Base-by-base conservation (phyloP, 192 early-diverging fungal species). In the Pilobolus umbonatus region DNA sequence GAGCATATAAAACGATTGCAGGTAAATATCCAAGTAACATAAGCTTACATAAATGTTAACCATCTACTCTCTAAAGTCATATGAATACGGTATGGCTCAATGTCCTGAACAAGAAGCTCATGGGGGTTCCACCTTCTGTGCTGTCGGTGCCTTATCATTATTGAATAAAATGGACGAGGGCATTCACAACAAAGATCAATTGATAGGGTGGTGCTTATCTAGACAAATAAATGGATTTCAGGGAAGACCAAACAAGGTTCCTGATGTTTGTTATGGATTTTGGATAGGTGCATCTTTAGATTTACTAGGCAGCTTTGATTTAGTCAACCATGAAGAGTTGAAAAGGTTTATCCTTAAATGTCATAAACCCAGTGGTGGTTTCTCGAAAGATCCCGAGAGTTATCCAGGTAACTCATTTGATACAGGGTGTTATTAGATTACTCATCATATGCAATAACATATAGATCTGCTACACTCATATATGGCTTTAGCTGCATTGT, bases 201-300 rank as follows among this genome's bases (percentile, higher is more conserved):
- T 77, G 30, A 68, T 86, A 29, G 61, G 69, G 31, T 98, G 98
- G 98, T 77, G 89, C 32, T 47, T 98, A 45, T 65, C 69, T 19
- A 75, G 89, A n/a, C 94, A 95, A 63, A 61, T 64, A 34, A 75
- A 67, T 24, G 98, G 98, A 5, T 99, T 95, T 74, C 88, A 94
- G 61, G 98, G 98, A 4, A 69, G 98, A 35, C 69, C 77, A 9
- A 89, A 91, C 64, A 99, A 99, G 68, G 68, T 75, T 3, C 73
- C 83, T 21, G 98, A 99, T 63, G 91, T 90, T 11, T 99, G 98
- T 69, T 99, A 99, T 71, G 88, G 92, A 8, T 99, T 96, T 72
- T 99, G 98, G 98, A 78, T 98, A 19, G 98, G 97, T 7, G 94
- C 81, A 0, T 65, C 84, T 9, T 58, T 99, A 17, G 65, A 76